Evolutionary conservation across 495 filamentous ascomycete genomes (phyloP).

Genomic region (Cladorrhinum samala): DNA sequence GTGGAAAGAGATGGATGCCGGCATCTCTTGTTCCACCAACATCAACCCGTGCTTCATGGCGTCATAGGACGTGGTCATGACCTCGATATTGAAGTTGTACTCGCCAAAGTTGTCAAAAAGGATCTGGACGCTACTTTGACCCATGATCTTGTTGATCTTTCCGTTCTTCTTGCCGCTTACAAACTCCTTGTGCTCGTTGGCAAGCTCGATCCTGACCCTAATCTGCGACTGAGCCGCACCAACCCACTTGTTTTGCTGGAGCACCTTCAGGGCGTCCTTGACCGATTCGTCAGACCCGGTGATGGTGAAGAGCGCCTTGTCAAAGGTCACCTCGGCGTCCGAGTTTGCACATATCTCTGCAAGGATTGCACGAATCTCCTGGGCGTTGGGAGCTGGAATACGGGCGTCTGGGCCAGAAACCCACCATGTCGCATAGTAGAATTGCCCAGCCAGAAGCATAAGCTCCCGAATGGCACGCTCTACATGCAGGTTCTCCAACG

Average conservation of each 20-base stretch:
- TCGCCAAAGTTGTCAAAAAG: constrained; percentile 98
- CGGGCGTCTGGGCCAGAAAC: constrained; percentile 70
- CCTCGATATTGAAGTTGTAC: constrained; percentile 99
- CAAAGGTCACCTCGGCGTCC: constrained; percentile 88
- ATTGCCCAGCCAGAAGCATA: constrained; percentile 92
- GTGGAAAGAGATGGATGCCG: constrained; percentile 97
- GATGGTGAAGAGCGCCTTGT: constrained; percentile 88
- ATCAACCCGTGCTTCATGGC: constrained; percentile 85
- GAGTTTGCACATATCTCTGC: constrained; percentile 95
- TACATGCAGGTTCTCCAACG: constrained; percentile 82
- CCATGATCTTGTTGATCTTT: constrained; percentile 99
- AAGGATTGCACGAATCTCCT: constrained; percentile 82
- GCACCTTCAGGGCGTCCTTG: constrained; percentile 85
- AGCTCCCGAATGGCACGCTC: constrained; percentile 91
- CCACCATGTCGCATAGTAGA: constrained; percentile 97
- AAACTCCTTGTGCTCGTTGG: constrained; percentile 99
- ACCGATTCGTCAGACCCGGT: constrained; percentile 93
- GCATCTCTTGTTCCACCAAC: constrained; percentile 98
- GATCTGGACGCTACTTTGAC: constrained; percentile 96
- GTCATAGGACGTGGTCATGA: constrained; percentile 84
- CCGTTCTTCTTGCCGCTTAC: constrained; percentile 99
- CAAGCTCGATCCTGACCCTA: constrained; percentile 94
- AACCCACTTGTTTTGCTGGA: constrained; percentile 86
- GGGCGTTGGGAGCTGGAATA: constrained; percentile 58
- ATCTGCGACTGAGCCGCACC: constrained; percentile 84